A percentile compares a stretch with the other conserved stretches of the same genome.
Evolutionary conservation across 345 rosid species (phyloP).

Genomic region (Salix purpurea): DNA sequence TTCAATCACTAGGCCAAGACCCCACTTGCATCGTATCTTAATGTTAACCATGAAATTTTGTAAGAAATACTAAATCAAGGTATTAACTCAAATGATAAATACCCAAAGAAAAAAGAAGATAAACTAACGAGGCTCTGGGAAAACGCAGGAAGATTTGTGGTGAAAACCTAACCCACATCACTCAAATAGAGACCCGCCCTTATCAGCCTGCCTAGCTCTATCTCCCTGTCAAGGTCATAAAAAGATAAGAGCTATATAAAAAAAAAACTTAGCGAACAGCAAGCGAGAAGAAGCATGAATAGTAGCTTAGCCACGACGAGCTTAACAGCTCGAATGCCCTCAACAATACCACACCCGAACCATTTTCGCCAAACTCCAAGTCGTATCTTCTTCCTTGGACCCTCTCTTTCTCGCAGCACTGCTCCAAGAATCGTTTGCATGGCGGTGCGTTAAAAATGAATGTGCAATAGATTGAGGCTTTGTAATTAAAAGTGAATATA

Average conservation of each 20-base stretch:
- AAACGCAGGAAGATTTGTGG: background rate
- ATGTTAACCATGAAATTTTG: too few relatives aligned
- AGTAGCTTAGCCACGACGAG: slow-evolving; percentile 34
- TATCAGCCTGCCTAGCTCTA: background rate
- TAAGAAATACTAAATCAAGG: too few relatives aligned
- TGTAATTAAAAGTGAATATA: background rate
- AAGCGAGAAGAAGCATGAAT: too few relatives aligned
- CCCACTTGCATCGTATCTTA: too few relatives aligned
- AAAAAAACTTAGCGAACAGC: too few relatives aligned
- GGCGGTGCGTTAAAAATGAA: slow-evolving; percentile 54
- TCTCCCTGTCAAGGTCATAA: too few relatives aligned
- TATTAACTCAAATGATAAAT: background rate
- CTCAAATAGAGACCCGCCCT: background rate
- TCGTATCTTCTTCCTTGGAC: slow-evolving; percentile 19
- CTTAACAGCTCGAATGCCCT: slow-evolving; percentile 42
- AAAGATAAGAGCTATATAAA: too few relatives aligned
- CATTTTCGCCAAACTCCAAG: slow-evolving; percentile 16
- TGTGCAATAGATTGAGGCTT: background rate
- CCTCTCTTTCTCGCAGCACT: slow-evolving; percentile 5
- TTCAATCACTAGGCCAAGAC: too few relatives aligned
- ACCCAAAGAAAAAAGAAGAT: background rate
- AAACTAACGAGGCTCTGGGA: background rate
- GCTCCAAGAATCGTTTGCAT: slow-evolving; percentile 65
- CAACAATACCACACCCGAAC: slow-evolving; percentile 17
- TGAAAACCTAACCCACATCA: background rate